Base-by-base conservation (phyloP, 768 basidiomycete genomes). In the Hydnomerulius pinastri region DNA sequence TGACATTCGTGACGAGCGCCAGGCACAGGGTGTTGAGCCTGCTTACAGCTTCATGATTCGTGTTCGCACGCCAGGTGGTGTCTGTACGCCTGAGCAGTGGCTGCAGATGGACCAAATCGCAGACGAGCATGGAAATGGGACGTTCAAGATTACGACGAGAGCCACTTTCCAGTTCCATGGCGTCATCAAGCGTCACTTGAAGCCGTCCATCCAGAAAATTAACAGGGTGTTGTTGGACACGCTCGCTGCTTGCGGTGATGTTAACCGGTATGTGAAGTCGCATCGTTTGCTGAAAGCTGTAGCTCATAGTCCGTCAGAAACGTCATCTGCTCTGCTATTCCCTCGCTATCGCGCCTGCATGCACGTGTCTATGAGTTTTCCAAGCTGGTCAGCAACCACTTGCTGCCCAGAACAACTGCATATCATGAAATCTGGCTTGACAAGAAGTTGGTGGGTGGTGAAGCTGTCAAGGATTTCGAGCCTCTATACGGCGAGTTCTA, bases 121-220 rank as follows among this genome's bases (percentile, higher is more conserved):
- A 46, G 97, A 98, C 66, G 91, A 93, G 68, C 92, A 94, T 68
- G 97, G 93, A 6, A 89, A 83, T 53, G 85, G 89, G 39, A 92
- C 95, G 5, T 89, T 98, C 75, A 99, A 99, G 77, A 86, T 99
- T 57, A 99, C 97, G 40, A 99, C 97, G 28, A 80, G 97, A 54
- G 85, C 93, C 68, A 99, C 97, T 9, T 99, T 98, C 87, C 97
- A 99, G 72, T 98, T 97, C 80, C 97, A 99, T 69, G 97, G 97
- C 48, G 91, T 99, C 60, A 92, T 99, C 76, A 99, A 99, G 77
- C 81, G 81, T 55, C 93, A 99, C 67, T 72, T 99, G 68, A 98
- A 98, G 73, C 86, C 90, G 25, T 90, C 94, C 15, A 98, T 99
- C 56, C 95, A 97, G 73, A 92, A 85, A 47, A 98, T 98, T 69